Base-by-base conservation (phyloP, 2,329 filamentous ascomycete species). In the Alternaria novae-zelandiae region DNA sequence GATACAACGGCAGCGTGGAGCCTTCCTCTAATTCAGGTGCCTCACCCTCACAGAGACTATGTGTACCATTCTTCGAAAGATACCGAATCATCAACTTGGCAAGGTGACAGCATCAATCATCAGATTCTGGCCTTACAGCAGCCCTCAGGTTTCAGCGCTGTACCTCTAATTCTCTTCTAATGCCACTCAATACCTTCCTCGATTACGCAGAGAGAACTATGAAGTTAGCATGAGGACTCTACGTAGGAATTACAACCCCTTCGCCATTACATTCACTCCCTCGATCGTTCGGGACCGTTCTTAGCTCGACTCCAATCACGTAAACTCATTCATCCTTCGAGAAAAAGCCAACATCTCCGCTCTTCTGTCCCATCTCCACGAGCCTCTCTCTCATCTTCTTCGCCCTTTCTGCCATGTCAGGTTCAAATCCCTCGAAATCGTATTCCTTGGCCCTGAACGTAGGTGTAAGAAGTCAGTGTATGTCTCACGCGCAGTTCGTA, bases 301-400 rank as follows among this genome's bases (percentile, higher is more conserved):
- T 21, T 32, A 20, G 30, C 25, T 26, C 15, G 15, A 32, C 49
- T 5, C 5, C 6, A 23, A 5, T 23, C 30, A 17, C 49, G n/a
- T 13, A 41, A 57, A 12, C 43, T 62, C 30, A 80, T 63, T 80
- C 79, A 59, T 79, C 77, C 62, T 76, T 74, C 2, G 73, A 72
- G 59, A 75, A 80, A 49, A 74, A 93, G 17, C 89, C 90, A 32
- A 91, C 87, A 68, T 89, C 83, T 21, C 85, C 86, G 72, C 84
- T 86, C 70, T 85, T 85, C 60, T 78, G 81, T 13, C 90, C 91
- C 84, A 93, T 80, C 65, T 83, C 83, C 43, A 92, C 83, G 63
- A 93, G 79, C 54, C 86, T 83, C 63, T 82, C 81, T 64, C 89
- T 86, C 90, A 93, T 93, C 23, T 72, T 85, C 77, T 88, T 85